These are phyloP conservation scores for Rubia yunnanensis DNA, from an alignment of 257 asterid species.

Conservation along the genomic window DNA sequence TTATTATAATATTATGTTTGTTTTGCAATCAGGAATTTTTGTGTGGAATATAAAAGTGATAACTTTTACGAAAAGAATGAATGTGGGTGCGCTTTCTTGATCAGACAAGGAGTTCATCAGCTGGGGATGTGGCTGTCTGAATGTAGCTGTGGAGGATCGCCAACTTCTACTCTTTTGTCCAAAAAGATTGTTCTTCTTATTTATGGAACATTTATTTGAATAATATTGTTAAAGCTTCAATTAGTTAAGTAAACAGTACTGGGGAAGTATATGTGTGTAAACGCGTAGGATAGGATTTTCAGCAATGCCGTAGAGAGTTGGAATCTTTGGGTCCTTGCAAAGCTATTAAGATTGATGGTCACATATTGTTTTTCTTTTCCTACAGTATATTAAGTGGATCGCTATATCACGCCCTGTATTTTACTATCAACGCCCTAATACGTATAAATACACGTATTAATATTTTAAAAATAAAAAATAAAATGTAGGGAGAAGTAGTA, in stretches of 20 bases:
- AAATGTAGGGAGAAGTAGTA: too few relatives aligned
- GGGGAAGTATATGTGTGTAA: not conserved
- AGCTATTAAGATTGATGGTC: constrained; percentile 31
- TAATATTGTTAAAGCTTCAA: not conserved
- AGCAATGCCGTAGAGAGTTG: constrained; percentile 24
- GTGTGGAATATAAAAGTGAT: not conserved
- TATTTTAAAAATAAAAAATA: too few relatives aligned
- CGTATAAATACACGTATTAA: too few relatives aligned
- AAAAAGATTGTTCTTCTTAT: constrained; percentile 19
- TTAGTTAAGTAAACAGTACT: too few relatives aligned
- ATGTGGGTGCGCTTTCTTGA: constrained; percentile 52
- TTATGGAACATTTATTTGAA: too few relatives aligned
- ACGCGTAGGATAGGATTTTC: not conserved
- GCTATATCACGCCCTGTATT: too few relatives aligned
- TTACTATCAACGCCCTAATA: too few relatives aligned
- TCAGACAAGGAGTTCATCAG: constrained; percentile 43
- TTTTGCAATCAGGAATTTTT: not conserved
- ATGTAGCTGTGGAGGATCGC: constrained; percentile 49
- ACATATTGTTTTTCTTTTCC: not conserved
- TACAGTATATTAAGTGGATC: too few relatives aligned
- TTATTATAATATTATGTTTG: not conserved
- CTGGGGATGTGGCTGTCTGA: constrained; percentile 79
- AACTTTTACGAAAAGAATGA: constrained; percentile 23
- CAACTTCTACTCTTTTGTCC: too few relatives aligned
- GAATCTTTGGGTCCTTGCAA: constrained; percentile 76